Percentiles rank a stretch among this genome's conserved stretches.
Conservation (phyloP, 2,329 filamentous ascomycete genomes). For the Emergomyces africanus region DNA sequence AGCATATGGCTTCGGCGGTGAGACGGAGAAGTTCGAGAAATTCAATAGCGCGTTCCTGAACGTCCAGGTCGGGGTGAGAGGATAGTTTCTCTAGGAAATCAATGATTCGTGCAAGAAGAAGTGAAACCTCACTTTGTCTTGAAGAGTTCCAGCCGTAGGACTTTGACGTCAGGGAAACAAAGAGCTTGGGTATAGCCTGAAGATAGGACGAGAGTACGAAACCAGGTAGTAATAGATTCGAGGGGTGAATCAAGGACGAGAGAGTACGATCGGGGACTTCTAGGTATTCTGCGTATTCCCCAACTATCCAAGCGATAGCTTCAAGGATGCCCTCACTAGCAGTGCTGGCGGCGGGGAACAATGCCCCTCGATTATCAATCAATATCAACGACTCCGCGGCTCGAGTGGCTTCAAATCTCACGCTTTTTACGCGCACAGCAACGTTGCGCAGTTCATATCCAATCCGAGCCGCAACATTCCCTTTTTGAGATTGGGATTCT, state of each 20-base stretch:
- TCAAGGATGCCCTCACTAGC: constrained; percentile 53
- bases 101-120: constrained; percentile 70
- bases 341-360: constrained; percentile 40
- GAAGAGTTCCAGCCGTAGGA: constrained; percentile 58
- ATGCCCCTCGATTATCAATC: constrained; percentile 44
- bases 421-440: constrained; percentile 76
- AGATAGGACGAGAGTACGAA: constrained; percentile 65
- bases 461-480: constrained; percentile 38
- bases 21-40: constrained; percentile 82
- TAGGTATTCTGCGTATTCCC: constrained; percentile 71
- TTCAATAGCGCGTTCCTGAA: constrained; percentile 88
- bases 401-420: constrained; percentile 65
- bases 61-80: constrained; percentile 75
- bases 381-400: constrained; percentile 66
- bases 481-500: constrained; percentile 10
- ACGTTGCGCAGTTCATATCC: constrained; percentile 81
- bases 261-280: constrained; percentile 58
- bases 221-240: constrained; percentile 44
- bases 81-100: constrained; percentile 69
- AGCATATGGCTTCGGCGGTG: constrained; percentile 57
- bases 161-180: constrained; percentile 57
- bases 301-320: constrained; percentile 71
- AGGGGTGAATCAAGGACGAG: constrained; percentile 58
- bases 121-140: constrained; percentile 58
- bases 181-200: constrained; percentile 77